These are phyloP conservation scores for Malus hybrid DNA, from an alignment of 331 rosid genomes.

Conservation along the genomic window DNA sequence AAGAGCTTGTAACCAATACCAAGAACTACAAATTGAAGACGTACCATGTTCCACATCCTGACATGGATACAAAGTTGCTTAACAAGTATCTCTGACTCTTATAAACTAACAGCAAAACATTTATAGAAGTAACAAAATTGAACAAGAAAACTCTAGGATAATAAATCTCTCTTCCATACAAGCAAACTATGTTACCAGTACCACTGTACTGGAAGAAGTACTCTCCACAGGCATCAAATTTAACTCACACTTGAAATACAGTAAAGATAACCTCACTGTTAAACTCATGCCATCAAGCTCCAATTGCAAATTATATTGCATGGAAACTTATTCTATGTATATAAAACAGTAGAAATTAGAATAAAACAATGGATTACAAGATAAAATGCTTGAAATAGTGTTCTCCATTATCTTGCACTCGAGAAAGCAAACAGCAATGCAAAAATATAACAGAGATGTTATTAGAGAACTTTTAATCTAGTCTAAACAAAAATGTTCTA, in stretches of 20 bases:
- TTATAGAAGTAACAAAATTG: too few relatives aligned
- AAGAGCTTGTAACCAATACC: neutral
- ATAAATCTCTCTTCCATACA: neutral
- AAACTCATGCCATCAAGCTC: neutral
- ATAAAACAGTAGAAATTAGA: neutral
- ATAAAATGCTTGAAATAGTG: neutral
- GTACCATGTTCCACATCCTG: neutral
- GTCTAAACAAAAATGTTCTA: neutral
- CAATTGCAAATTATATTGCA: neutral
- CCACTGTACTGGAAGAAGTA: neutral
- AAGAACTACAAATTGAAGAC: neutral
- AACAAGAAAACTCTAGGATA: neutral
- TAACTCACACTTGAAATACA: neutral
- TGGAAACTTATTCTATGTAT: neutral
- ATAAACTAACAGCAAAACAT: neutral
- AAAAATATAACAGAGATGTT: neutral
- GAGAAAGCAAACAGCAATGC: neutral
- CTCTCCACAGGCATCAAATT: neutral
- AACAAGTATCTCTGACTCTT: neutral
- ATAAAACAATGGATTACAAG: neutral
- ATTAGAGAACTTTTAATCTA: neutral
- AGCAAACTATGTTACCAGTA: neutral
- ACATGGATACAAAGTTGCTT: neutral
- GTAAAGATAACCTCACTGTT: neutral
- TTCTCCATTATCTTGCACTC: neutral